Evolutionary conservation across 768 basidiomycete genomes (phyloP).

Genomic region (Boletus subparvulus): DNA sequence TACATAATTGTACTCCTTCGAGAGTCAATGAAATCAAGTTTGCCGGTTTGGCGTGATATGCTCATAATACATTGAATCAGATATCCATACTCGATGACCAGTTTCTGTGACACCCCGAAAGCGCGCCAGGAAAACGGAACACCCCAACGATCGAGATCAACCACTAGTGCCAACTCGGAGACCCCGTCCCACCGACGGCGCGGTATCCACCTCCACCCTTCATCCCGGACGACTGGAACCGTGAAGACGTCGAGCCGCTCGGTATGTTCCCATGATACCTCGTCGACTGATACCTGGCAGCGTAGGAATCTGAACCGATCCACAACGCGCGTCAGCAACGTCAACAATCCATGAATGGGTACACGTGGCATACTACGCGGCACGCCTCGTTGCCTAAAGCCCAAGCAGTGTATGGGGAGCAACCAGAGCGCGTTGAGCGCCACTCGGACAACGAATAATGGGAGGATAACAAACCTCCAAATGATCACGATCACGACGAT

Average conservation of each 20-base stretch:
- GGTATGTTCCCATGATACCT: constrained; percentile 13
- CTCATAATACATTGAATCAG: neutral
- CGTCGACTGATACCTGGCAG: constrained; percentile 22
- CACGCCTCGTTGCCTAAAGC: neutral
- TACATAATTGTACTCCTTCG: neutral
- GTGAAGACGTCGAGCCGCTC: constrained; percentile 9
- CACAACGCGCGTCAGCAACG: neutral
- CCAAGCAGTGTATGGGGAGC: neutral
- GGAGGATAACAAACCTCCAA: constrained; percentile 6
- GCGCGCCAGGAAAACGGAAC: no score
- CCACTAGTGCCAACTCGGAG: neutral
- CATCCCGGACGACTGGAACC: constrained; percentile 5
- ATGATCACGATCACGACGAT: no score
- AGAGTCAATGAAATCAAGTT: neutral
- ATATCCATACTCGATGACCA: neutral
- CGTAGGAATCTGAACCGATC: constrained; percentile 9
- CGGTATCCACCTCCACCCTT: constrained; percentile 3
- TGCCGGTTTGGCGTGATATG: neutral
- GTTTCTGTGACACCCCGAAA: neutral
- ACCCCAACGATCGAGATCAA: neutral
- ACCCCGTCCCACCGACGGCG: neutral
- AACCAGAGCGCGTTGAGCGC: neutral
- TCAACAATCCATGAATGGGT: neutral
- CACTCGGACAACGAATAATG: constrained; percentile 5
- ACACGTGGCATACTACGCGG: constrained; percentile 11